These are phyloP conservation scores for Lathyrus tuberosus DNA, from an alignment of 306 rosid species.

Conservation along the genomic window DNA sequence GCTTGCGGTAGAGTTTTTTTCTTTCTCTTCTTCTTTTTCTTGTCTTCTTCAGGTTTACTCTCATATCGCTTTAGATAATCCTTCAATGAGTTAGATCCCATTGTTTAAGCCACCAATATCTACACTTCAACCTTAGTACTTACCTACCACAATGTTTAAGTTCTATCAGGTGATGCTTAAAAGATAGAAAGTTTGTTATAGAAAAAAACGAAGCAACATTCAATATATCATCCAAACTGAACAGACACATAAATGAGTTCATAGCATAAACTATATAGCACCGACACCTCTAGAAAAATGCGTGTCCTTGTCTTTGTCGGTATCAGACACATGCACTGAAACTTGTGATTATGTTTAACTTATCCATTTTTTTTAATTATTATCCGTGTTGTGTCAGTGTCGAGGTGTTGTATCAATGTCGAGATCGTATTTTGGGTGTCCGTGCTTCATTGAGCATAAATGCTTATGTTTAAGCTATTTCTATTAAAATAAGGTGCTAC, in stretches of 20 bases:
- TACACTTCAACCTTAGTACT: slow-evolving; percentile 35
- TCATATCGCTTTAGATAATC: slow-evolving; percentile 80
- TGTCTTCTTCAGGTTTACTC: slow-evolving; percentile 55
- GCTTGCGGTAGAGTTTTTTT: slow-evolving; percentile 52
- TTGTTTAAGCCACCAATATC: slow-evolving; percentile 41
- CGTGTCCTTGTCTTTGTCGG: no score
- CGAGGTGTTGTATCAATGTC: no score
- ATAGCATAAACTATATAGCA: no score
- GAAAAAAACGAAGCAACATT: slow-evolving; percentile 1
- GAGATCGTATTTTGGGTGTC: no score
- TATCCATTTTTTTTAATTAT: no score
- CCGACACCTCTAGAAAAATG: no score
- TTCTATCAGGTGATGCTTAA: slow-evolving; percentile 27
- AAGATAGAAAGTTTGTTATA: not conserved
- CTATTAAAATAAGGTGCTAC: no score
- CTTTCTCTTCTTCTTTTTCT: slow-evolving; percentile 51
- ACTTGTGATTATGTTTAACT: no score
- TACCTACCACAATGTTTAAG: slow-evolving; percentile 25
- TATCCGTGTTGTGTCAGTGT: no score
- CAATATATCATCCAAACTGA: not conserved
- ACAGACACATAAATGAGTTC: slow-evolving; percentile 19
- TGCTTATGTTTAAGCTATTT: no score
- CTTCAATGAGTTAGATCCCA: slow-evolving; percentile 59
- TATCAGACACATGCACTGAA: no score
- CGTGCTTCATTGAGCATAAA: no score